Evolutionary conservation across 805 yeast genomes (phyloP).

Genomic region (Brettanomyces nanus): DNA sequence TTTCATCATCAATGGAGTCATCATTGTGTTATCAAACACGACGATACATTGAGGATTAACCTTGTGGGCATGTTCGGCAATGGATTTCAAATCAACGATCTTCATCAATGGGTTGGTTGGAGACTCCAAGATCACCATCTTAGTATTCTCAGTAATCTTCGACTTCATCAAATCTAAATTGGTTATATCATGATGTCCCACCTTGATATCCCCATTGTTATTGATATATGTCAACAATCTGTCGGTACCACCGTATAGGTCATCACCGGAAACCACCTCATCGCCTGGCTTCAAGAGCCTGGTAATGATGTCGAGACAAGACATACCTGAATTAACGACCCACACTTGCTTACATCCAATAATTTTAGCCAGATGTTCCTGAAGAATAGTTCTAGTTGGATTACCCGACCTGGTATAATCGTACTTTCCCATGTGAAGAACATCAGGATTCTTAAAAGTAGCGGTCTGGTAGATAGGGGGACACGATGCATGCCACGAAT

Average conservation of each 20-base stretch:
- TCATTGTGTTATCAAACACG: constrained; percentile 94
- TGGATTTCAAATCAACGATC: constrained; percentile 68
- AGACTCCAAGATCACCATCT: constrained; percentile 75
- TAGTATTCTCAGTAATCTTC: constrained; percentile 50
- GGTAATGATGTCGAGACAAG: constrained; percentile 70
- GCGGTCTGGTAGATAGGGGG: constrained; percentile 91
- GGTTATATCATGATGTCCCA: constrained; percentile 78
- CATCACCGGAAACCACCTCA: constrained; percentile 90
- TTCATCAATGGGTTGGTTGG: constrained; percentile 93
- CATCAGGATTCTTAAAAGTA: constrained; percentile 78
- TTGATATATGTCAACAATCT: constrained; percentile 69
- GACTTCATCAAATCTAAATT: constrained; percentile 50
- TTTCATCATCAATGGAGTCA: constrained; percentile 81
- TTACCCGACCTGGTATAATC: constrained; percentile 90
- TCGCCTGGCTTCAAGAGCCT: constrained; percentile 74
- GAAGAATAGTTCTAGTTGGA: constrained; percentile 81
- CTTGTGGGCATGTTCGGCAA: constrained; percentile 58
- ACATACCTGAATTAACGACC: constrained; percentile 91
- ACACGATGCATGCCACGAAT: constrained; percentile 70
- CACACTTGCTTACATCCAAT: constrained; percentile 71
- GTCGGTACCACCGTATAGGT: constrained; percentile 90
- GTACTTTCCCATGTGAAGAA: constrained; percentile 70
- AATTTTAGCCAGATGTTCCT: constrained; percentile 66
- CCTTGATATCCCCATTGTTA: constrained; percentile 54
- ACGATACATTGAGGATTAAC: constrained; percentile 60